Percentiles rank a stretch among this genome's conserved stretches.
Conservation (phyloP, 768 basidiomycete genomes). For the Termitomyces eurrhizus region DNA sequence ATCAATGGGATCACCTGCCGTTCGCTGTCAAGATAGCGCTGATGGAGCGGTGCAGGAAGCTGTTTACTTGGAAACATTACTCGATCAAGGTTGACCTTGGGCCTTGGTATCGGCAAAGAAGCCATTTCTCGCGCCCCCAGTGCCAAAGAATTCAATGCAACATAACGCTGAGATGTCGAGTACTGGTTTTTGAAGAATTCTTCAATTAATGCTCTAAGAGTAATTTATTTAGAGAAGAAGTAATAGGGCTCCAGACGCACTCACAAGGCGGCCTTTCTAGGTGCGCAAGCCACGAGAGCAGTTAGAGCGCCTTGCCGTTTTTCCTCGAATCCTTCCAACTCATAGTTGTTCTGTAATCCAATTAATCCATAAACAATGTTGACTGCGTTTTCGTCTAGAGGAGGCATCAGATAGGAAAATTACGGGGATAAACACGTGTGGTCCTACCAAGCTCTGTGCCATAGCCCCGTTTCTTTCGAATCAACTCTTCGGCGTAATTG, state of each 20-base stretch:
- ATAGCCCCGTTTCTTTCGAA: conserved; percentile 78
- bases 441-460: conserved; percentile 84
- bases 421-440: background rate
- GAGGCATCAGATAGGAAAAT: background rate
- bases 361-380: conserved; percentile 73
- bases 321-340: conserved; percentile 73
- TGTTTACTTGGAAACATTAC: conserved; percentile 78
- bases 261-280: conserved; percentile 76
- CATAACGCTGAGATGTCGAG: conserved; percentile 79
- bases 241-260: conserved; percentile 26
- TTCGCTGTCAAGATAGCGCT: conserved; percentile 52
- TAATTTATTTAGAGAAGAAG: background rate
- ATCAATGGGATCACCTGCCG: conserved; percentile 48
- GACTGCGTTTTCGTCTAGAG: conserved; percentile 83
- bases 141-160: conserved; percentile 83
- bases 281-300: conserved; percentile 79
- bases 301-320: conserved; percentile 74
- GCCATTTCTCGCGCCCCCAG: conserved; percentile 83
- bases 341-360: conserved; percentile 77
- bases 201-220: conserved; percentile 70
- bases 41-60: conserved; percentile 69
- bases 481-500: conserved; percentile 73
- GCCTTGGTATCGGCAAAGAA: conserved; percentile 37
- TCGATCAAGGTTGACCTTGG: conserved; percentile 22
- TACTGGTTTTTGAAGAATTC: conserved; percentile 95